Base-by-base conservation (phyloP, 257 asterid genomes). In the Vinca minor region DNA sequence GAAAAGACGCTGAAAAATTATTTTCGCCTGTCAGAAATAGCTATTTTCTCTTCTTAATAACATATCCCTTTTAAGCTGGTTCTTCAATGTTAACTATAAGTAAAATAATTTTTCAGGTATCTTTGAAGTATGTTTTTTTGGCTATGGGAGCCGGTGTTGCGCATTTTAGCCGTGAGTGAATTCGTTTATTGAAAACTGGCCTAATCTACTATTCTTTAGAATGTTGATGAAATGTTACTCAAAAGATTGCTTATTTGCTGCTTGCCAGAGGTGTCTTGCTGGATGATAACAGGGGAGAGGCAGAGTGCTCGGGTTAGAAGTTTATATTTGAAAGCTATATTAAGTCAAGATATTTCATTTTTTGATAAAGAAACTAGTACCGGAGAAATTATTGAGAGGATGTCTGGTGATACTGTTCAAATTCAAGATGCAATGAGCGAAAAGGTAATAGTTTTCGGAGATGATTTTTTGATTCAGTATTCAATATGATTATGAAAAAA, bases 371-470 rank as follows among this genome's bases (percentile, higher is more conserved):
- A 90, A 65, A 87, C 81, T 0, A 83, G 83, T 46, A 87, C 97
- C 0, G 97, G 97, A 34, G 97, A 87, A 71, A 95, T 90, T 26
- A 77, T 90, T 29, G 95, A 92, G 34, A 73, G 93, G 71, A 90
- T 90, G 93, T 90, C 97, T 0, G 97, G 96, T 6, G 97, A 90
- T 77, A 90, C 97, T 1, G 97, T 87, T 56, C 92, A 87, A 50
- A 90, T 90, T 32, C 97, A 90, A 74, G 95, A 90, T 25, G 97
- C 97, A 42, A 87, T 87, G 80, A 96, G 97, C 3, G 97, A 90
- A 85, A 90, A 90, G 91, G 94, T 83, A 68, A 29, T 8, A 5
- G 14, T 5, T 45, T 15, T 14, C 17, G 0, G 8, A 11, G 17
- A 26, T 11, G n/a, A 53, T 25, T 3, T 53, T 50, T 50, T 23